Conservation (phyloP, 139 green algal genomes). For the Chlamydomonas sphaeroides region DNA sequence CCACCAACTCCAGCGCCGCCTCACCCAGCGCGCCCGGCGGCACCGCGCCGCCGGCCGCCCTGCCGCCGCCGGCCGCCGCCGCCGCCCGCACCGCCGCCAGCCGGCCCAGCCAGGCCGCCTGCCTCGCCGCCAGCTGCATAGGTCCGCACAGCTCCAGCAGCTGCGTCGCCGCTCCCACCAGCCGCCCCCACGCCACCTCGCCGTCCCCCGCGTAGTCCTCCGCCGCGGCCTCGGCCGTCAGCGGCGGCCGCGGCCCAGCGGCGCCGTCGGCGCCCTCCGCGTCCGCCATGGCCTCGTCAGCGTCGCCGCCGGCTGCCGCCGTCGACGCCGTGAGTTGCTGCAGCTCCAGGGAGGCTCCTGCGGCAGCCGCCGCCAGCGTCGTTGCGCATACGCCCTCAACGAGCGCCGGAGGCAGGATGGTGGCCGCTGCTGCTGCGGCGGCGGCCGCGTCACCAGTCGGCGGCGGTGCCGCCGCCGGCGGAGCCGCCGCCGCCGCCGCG, state of each 20-base stretch:
- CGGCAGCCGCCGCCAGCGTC: neutral
- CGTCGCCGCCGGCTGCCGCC: neutral
- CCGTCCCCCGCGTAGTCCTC: constrained; percentile 17
- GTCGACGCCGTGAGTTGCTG: too few relatives aligned
- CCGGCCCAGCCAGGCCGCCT: neutral
- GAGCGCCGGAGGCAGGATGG: neutral
- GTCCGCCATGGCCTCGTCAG: neutral
- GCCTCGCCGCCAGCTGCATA: neutral
- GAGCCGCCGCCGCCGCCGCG: neutral
- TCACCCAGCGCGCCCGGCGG: neutral
- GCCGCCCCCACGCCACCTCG: constrained; percentile 34
- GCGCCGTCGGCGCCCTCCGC: neutral
- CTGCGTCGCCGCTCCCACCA: neutral
- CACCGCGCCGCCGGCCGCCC: neutral
- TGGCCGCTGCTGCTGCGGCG: neutral
- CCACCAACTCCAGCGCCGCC: neutral
- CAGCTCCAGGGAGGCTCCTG: neutral
- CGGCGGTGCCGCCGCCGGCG: too few relatives aligned
- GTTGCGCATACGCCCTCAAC: neutral
- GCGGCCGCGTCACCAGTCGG: too few relatives aligned
- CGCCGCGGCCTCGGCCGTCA: neutral
- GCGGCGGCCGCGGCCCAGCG: neutral
- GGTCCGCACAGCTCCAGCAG: neutral
- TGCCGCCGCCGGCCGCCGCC: neutral
- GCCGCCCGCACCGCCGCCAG: neutral